Percentiles rank a stretch among this genome's conserved stretches.
Conservation (phyloP, 2,329 filamentous ascomycete genomes). For the Fusarium sp. region DNA sequence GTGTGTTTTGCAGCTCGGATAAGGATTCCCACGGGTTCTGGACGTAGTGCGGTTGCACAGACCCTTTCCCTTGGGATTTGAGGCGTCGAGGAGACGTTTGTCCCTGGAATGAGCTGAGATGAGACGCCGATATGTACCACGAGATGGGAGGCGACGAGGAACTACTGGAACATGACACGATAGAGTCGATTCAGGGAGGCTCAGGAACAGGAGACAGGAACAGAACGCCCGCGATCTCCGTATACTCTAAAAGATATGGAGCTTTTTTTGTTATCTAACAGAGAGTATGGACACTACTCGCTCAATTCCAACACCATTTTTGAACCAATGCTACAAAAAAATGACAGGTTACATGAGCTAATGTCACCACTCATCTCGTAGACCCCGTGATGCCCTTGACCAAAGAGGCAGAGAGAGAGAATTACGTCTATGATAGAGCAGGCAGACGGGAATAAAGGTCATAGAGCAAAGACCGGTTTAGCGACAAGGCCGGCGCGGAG, state of each 20-base stretch:
- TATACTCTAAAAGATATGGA: background rate
- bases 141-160: background rate
- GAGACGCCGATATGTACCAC: conserved; percentile 20
- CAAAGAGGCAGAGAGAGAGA: background rate
- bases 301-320: background rate
- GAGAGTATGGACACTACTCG: background rate
- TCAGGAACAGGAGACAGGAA: background rate
- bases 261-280: background rate
- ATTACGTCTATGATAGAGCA: background rate
- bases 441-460: background rate
- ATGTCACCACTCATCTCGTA: background rate
- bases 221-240: background rate
- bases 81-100: background rate
- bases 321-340: background rate
- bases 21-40: background rate
- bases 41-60: background rate
- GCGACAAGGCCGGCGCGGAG: background rate
- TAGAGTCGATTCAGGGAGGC: background rate
- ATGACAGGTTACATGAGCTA: conserved; percentile 1
- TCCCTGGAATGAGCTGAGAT: conserved; percentile 24
- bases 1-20: conserved; percentile 6
- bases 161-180: conserved; percentile 17
- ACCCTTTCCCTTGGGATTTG: background rate
- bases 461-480: background rate
- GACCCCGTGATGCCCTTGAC: background rate